phyloP scores from a whole-genome alignment of 164 flowering plant genomes.

The Santalum album region DNA sequence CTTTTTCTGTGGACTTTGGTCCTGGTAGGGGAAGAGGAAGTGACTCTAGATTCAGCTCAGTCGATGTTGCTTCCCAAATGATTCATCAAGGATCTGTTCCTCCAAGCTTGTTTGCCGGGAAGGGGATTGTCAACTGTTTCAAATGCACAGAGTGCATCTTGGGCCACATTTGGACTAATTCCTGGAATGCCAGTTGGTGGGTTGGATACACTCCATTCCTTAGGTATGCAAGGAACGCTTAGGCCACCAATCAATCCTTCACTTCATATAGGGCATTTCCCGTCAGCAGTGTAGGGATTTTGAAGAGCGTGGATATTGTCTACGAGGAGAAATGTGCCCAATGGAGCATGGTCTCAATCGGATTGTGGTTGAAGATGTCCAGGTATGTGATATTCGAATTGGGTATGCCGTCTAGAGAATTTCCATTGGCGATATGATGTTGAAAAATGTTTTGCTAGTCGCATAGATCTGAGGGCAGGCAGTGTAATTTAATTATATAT shows the following conservation, averaged over 20 bases:
- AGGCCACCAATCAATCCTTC: conserved; percentile 52
- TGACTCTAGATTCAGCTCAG: conserved; percentile 45
- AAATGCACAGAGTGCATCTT: conserved; percentile 43
- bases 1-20: conserved; percentile 46
- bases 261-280: conserved; percentile 47
- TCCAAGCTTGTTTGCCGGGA: conserved; percentile 47
- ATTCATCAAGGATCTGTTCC: conserved; percentile 49
- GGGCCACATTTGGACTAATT: conserved; percentile 69
- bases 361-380: conserved; percentile 93
- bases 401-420: too few species aligned
- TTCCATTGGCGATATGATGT: too few species aligned
- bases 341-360: conserved; percentile 98
- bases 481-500: too few species aligned
- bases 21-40: conserved; percentile 73
- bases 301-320: conserved; percentile 97
- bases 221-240: conserved; percentile 58
- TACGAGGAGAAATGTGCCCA: conserved; percentile 96
- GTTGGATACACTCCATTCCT: conserved; percentile 56
- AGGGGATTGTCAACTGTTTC: conserved; percentile 71
- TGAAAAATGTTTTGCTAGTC: too few species aligned
- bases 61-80: conserved; percentile 61
- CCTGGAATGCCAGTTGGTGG: conserved; percentile 71
- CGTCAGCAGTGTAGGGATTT: conserved; percentile 86
- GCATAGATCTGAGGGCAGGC: too few species aligned
- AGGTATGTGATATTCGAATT: conserved; percentile 41